Base-by-base conservation (phyloP, 2,329 filamentous ascomycete genomes). In the Teratosphaeria zuluensis region DNA sequence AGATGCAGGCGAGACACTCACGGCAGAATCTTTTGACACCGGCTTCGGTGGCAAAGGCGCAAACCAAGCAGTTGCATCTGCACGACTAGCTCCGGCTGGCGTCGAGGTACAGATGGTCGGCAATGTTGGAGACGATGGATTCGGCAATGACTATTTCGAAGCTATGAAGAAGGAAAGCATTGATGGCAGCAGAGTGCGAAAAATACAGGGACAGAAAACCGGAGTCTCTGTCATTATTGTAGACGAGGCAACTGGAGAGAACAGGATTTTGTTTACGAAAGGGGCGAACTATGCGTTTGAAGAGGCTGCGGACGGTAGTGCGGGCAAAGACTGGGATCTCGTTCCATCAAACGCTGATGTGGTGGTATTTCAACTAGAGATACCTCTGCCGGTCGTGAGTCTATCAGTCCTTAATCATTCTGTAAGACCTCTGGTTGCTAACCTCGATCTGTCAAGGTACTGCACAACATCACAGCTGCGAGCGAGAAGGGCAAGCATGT, bases 11-110 rank as follows among this genome's bases (percentile, higher is more conserved):
- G 92, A 99, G 76, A 97, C 92, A 2, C 81, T 97, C 56, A 92
- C 89, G 2, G 83, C 90, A 54, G 85, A 79, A 64, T 85, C 84
- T 21, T 95, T 95, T 76, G 81, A 81, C 69, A 90, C 87, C 38
- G 91, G 88, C 51, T 86, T 88, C 32, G 94, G 92, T 67, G 92
- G 94, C 59, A 99, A 99, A 77, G 92, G 92, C 63, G 91, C 92
- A 61, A 97, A 97, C 78, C 92, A 97, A 77, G 92, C 91, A 60
- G 89, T 96, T 58, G 65, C 63, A 58, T 67, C 63, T 55, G 68
- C 67, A 14, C 63, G 69, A n/a, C 66, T 70, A 8, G 62, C 65
- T 12, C 58, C 61, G 21, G 42, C 61, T 21, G 60, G 64, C 64
- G 72, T 78, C 33, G 69, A 75, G 42, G 77, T 80, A 24, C 70